phyloP scores from a whole-genome alignment of 495 filamentous ascomycete species.

The Xylaria acuta region DNA sequence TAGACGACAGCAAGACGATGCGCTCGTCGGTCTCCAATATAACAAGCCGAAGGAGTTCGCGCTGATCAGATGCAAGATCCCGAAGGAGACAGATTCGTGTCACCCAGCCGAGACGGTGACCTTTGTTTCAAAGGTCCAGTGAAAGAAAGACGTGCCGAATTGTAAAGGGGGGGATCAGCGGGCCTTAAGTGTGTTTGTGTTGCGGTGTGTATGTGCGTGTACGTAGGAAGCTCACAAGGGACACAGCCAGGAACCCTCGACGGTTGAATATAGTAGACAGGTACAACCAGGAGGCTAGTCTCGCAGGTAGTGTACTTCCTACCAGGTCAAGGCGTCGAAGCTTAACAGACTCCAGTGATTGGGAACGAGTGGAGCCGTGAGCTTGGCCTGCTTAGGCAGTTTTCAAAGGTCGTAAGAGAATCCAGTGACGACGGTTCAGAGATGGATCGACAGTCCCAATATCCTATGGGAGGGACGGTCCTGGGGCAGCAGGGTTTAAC shows the following conservation, averaged over 20 bases:
- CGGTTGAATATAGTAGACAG: slow-evolving; percentile 33
- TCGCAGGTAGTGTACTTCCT: slow-evolving; percentile 40
- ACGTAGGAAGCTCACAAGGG: slow-evolving; percentile 44
- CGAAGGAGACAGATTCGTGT: slow-evolving; percentile 48
- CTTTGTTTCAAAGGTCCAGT: slow-evolving; percentile 40
- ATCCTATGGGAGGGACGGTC: slow-evolving; percentile 41
- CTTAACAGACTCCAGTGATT: slow-evolving; percentile 51
- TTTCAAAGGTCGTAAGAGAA: slow-evolving; percentile 31
- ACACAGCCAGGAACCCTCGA: slow-evolving; percentile 46
- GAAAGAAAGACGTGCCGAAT: slow-evolving; percentile 53
- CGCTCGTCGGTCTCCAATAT: slow-evolving; percentile 18
- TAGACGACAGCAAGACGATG: slow-evolving; percentile 12
- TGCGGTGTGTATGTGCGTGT: slow-evolving; percentile 69
- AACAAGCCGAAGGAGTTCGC: slow-evolving; percentile 43
- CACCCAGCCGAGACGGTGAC: slow-evolving; percentile 44
- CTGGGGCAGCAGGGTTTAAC: slow-evolving; percentile 31
- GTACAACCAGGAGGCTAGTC: slow-evolving; percentile 32
- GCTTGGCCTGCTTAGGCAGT: slow-evolving; percentile 38
- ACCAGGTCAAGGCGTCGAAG: slow-evolving; percentile 49
- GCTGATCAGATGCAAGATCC: slow-evolving; percentile 62
- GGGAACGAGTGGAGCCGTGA: slow-evolving; percentile 49
- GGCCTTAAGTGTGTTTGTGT: slow-evolving; percentile 70
- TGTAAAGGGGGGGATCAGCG: slow-evolving; percentile 72
- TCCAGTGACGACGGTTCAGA: slow-evolving; percentile 53
- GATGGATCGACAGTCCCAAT: slow-evolving; percentile 53